These are phyloP conservation scores for Plasmodium adleri DNA, from an alignment of 169 alveolate species.

Conservation along the genomic window DNA sequence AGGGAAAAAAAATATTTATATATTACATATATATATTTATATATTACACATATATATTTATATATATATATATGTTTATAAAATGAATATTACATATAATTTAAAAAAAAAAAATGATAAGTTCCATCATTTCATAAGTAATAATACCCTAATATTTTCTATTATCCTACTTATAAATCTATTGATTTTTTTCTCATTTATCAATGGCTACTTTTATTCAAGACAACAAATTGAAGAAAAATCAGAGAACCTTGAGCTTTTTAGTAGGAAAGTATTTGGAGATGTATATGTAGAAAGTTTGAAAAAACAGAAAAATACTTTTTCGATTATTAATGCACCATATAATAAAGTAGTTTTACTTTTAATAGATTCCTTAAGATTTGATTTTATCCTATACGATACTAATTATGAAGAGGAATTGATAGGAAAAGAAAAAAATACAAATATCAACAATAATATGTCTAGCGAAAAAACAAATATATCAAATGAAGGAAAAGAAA, in stretches of 20 bases:
- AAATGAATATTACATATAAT: slow-evolving; percentile 12
- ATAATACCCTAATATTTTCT: slow-evolving; percentile 40
- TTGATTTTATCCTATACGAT: slow-evolving; percentile 82
- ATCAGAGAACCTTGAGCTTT: slow-evolving; percentile 47
- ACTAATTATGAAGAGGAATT: slow-evolving; percentile 59
- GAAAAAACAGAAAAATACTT: slow-evolving; percentile 32
- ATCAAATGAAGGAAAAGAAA: slow-evolving; percentile 17
- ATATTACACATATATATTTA: not conserved
- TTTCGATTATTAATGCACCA: slow-evolving; percentile 76
- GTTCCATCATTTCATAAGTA: slow-evolving; percentile 14
- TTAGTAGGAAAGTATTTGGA: slow-evolving; percentile 64
- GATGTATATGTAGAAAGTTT: slow-evolving; percentile 54
- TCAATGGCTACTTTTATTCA: slow-evolving; percentile 66
- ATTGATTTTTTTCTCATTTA: slow-evolving; percentile 36
- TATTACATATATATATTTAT: not conserved
- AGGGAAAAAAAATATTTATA: no score
- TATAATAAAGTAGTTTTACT: slow-evolving; percentile 68
- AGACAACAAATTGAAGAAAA: slow-evolving; percentile 39
- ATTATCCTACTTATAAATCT: slow-evolving; percentile 21
- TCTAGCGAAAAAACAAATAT: slow-evolving; percentile 13
- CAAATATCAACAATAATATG: not conserved
- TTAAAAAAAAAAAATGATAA: slow-evolving; percentile 1
- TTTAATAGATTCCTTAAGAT: slow-evolving; percentile 79
- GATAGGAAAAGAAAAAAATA: not conserved
- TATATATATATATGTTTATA: slow-evolving; percentile 3